A percentile compares a stretch with the other conserved stretches of the same genome.
Conservation (phyloP, 179 eudicot genomes). For the Beta corolliflora region DNA sequence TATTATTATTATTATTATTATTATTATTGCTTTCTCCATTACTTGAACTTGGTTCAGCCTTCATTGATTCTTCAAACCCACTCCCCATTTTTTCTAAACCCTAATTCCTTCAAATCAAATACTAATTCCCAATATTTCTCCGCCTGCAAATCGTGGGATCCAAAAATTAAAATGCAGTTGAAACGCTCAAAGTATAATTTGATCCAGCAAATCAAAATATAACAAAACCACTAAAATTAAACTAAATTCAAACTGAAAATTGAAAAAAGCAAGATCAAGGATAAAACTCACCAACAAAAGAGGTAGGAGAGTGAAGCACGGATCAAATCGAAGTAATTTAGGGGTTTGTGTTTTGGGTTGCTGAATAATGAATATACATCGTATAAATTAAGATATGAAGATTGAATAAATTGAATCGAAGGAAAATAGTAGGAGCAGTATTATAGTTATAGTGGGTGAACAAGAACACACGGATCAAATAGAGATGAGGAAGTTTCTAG, state of each 20-base stretch:
- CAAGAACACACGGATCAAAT: background rate
- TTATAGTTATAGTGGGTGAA: too few relatives aligned
- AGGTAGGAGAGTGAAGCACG: background rate
- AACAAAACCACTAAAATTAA: background rate
- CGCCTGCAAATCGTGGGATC: background rate
- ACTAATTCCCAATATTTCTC: background rate
- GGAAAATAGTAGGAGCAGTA: too few relatives aligned
- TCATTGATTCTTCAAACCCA: slow-evolving; percentile 38
- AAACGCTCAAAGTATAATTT: background rate
- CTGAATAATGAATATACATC: too few relatives aligned
- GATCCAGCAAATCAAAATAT: background rate
- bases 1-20: background rate
- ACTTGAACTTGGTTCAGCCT: slow-evolving; percentile 28
- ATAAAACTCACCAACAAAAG: slow-evolving; percentile 18
- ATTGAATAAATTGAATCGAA: background rate
- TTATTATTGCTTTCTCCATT: slow-evolving; percentile 4
- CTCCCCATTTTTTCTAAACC: slow-evolving; percentile 38
- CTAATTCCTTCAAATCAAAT: background rate
- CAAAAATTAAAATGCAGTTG: background rate
- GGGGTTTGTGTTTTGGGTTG: background rate
- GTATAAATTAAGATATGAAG: background rate
- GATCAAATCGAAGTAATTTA: background rate
- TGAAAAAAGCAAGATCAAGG: background rate
- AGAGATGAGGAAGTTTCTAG: slow-evolving; percentile 26
- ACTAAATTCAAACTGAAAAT: too few relatives aligned